Evolutionary conservation across 169 alveolate genomes (phyloP).

Genomic region (Eimeria necatrix): DNA sequence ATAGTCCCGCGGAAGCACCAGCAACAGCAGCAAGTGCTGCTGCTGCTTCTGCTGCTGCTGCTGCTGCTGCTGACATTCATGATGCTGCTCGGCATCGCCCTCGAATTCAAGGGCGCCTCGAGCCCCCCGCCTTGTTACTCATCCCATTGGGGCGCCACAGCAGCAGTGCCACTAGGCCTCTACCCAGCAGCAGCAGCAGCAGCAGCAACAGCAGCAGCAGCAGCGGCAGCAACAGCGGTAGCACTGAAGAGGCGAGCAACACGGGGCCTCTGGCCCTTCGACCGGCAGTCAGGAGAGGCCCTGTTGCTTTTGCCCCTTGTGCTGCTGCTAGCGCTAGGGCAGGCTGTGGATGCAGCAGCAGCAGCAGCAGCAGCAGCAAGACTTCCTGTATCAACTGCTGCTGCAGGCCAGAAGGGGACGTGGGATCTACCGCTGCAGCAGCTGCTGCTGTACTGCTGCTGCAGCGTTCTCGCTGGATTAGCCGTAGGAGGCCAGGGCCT

Average conservation of each 20-base stretch:
- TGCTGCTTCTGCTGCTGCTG: not conserved
- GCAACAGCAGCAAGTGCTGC: conserved; percentile 20
- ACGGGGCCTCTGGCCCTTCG: too few relatives aligned
- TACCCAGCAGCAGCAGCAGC: not conserved
- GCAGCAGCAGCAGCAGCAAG: too few relatives aligned
- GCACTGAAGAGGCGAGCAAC: not conserved
- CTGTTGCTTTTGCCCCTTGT: too few relatives aligned
- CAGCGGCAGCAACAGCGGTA: not conserved
- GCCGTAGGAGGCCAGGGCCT: too few relatives aligned
- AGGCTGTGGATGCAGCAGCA: too few relatives aligned
- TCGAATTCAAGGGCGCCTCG: not conserved
- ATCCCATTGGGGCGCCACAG: not conserved
- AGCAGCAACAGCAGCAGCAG: not conserved
- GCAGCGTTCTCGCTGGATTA: too few relatives aligned
- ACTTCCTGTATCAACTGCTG: too few relatives aligned
- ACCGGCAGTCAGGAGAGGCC: too few relatives aligned
- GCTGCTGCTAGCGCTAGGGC: too few relatives aligned
- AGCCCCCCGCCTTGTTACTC: not conserved
- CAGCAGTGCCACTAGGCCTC: not conserved
- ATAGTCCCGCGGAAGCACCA: not conserved
- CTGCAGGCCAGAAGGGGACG: too few relatives aligned
- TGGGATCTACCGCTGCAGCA: too few relatives aligned
- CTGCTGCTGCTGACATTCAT: not conserved
- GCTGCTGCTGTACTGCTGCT: too few relatives aligned
- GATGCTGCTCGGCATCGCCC: not conserved